phyloP scores from a whole-genome alignment of 1,139 yeast species.

The Lizanozyma gosingica region DNA sequence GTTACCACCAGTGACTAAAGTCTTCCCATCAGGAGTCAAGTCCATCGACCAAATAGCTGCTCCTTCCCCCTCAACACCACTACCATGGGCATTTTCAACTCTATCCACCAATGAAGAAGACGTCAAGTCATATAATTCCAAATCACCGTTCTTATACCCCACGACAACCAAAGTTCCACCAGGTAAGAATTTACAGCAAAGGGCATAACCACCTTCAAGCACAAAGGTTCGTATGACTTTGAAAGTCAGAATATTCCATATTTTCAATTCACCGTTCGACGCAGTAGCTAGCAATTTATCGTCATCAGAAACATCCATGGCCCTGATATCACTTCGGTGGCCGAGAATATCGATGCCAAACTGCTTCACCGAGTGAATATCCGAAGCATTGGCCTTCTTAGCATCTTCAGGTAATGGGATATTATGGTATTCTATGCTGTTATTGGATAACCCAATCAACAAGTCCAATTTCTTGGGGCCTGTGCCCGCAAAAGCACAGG shows the following conservation, averaged over 20 bases:
- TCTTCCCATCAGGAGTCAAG: conserved; percentile 75
- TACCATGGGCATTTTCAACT: conserved; percentile 61
- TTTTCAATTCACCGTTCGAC: conserved; percentile 78
- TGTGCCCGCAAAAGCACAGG: conserved; percentile 43
- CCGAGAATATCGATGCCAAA: conserved; percentile 69
- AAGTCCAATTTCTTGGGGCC: conserved; percentile 43
- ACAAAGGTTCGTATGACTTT: conserved; percentile 73
- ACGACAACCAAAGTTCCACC: conserved; percentile 83
- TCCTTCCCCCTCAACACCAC: conserved; percentile 26
- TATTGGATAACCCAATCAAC: conserved; percentile 58
- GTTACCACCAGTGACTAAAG: conserved; percentile 86
- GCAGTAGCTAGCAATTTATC: conserved; percentile 79
- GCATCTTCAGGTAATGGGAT: conserved; percentile 42
- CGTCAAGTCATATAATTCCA: conserved; percentile 81
- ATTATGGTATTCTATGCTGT: conserved; percentile 63
- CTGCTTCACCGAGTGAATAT: conserved; percentile 24
- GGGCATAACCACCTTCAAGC: conserved; percentile 74
- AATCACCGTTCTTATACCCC: conserved; percentile 85
- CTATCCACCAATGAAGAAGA: conserved; percentile 64
- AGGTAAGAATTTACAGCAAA: conserved; percentile 76
- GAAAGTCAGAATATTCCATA: conserved; percentile 74
- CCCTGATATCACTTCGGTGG: conserved; percentile 82
- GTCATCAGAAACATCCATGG: conserved; percentile 76
- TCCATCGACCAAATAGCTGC: conserved; percentile 92
- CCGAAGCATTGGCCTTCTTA: conserved; percentile 16